Percentiles rank a stretch among this genome's conserved stretches.
These are phyloP conservation scores for Oryza meyeriana DNA, from an alignment of 176 grass and related monocot genomes.

Conservation along the genomic window DNA sequence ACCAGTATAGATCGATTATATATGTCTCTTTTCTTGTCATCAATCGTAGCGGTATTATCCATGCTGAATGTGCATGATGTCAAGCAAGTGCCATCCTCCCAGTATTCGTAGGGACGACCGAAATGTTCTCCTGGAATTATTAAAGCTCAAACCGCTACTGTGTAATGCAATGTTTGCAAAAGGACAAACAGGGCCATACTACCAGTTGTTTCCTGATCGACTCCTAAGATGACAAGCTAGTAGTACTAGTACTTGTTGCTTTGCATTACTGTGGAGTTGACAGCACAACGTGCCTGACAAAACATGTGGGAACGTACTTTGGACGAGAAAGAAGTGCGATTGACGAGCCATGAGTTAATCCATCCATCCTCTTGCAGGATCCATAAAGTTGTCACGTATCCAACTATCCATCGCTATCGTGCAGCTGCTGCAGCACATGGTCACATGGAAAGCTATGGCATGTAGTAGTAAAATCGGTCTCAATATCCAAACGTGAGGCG, in stretches of 20 bases:
- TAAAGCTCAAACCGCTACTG: background rate
- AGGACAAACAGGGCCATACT: background rate
- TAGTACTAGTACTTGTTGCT: background rate
- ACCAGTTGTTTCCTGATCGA: background rate
- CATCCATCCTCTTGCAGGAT: background rate
- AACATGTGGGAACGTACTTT: background rate
- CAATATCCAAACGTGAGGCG: too few relatives aligned
- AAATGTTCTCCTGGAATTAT: slow-evolving; percentile 26
- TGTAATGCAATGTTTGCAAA: background rate
- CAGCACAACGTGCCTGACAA: background rate
- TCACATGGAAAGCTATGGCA: background rate
- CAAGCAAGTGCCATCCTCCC: background rate
- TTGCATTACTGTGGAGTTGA: slow-evolving; percentile 12
- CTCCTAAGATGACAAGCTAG: background rate
- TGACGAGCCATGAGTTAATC: background rate
- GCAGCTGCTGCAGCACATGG: background rate
- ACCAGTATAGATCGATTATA: background rate
- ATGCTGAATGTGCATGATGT: background rate
- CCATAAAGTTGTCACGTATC: background rate
- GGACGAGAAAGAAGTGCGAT: background rate
- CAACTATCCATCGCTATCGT: background rate
- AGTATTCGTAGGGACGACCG: background rate
- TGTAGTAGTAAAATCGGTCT: too few relatives aligned
- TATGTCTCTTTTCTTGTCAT: background rate
- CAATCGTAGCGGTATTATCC: background rate